Conservation (phyloP, 2,329 filamentous ascomycete species). For the Fusarium ramigenum region DNA sequence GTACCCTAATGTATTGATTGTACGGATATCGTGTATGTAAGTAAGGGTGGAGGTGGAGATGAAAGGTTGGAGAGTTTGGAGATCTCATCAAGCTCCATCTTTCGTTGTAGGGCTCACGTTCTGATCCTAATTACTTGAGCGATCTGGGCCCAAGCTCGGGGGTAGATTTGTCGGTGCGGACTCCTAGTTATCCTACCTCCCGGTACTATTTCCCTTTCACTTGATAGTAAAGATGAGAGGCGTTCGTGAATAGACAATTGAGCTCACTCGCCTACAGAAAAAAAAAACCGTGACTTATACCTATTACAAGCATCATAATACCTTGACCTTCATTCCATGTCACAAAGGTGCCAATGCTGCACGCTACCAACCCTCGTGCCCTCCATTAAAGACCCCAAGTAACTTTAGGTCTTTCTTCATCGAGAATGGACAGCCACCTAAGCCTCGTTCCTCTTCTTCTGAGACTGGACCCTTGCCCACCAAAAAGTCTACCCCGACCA, state of each 20-base stretch:
- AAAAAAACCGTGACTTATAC: constrained; percentile 18
- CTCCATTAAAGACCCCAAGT: constrained; percentile 4
- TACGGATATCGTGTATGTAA: not conserved
- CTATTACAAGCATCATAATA: constrained; percentile 1
- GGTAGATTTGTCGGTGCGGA: constrained; percentile 28
- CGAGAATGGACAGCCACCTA: constrained; percentile 29
- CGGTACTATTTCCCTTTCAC: not conserved
- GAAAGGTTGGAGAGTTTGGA: constrained; percentile 34
- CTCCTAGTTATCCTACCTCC: constrained; percentile 4
- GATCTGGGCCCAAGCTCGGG: not conserved
- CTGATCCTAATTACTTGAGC: not conserved
- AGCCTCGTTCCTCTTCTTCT: constrained; percentile 34
- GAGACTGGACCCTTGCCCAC: constrained; percentile 36
- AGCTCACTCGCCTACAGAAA: not conserved
- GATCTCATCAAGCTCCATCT: constrained; percentile 17
- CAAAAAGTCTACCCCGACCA: constrained; percentile 44
- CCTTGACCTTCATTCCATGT: constrained; percentile 5
- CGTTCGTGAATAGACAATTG: not conserved
- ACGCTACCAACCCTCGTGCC: constrained; percentile 19
- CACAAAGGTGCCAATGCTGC: constrained; percentile 15
- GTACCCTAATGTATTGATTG: not conserved
- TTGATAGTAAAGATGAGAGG: not conserved
- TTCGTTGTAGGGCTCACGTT: constrained; percentile 13
- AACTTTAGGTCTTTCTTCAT: constrained; percentile 20
- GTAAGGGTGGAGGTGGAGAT: constrained; percentile 28